Percentiles rank a stretch among this genome's conserved stretches.
These are phyloP conservation scores for Suhomyces panamericanus DNA, from an alignment of 1,139 yeast species.

Conservation along the genomic window DNA sequence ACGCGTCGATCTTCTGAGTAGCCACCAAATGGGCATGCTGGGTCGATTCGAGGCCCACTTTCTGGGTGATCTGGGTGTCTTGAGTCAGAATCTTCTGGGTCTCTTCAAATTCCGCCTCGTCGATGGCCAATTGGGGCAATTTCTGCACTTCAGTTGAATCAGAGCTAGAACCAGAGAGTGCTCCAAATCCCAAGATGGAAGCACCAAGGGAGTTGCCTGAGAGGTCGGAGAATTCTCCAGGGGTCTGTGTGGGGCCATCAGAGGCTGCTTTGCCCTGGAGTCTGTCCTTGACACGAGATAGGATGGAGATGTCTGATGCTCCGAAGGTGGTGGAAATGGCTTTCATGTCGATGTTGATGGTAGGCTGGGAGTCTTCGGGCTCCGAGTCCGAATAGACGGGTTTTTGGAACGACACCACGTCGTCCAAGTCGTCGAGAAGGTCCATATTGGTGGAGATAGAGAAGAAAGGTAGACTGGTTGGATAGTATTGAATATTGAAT, in stretches of 20 bases:
- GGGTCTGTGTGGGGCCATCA: not conserved
- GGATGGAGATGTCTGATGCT: slow-evolving; percentile 15
- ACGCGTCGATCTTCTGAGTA: not conserved
- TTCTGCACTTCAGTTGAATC: slow-evolving; percentile 12
- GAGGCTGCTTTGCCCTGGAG: slow-evolving; percentile 13
- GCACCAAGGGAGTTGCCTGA: slow-evolving; percentile 11
- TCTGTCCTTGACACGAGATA: slow-evolving; percentile 21
- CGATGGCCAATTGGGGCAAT: slow-evolving; percentile 34
- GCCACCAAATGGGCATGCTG: too few species aligned
- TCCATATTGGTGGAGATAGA: slow-evolving; percentile 18
- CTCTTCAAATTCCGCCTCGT: slow-evolving; percentile 23
- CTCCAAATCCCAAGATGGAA: slow-evolving; percentile 15
- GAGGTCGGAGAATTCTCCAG: not conserved
- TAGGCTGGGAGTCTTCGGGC: slow-evolving; percentile 14
- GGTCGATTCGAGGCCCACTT: not conserved
- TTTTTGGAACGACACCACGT: slow-evolving; percentile 12
- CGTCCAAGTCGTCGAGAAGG: slow-evolving; percentile 24
- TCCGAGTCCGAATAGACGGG: slow-evolving; percentile 12
- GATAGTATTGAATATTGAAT: not conserved
- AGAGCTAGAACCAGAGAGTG: not conserved
- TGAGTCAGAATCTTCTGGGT: slow-evolving; percentile 2
- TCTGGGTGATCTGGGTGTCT: not conserved
- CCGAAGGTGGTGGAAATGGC: slow-evolving; percentile 16
- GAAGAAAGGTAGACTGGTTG: not conserved
- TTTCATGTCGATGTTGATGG: slow-evolving; percentile 18